Evolutionary conservation across 352 stramenopile species (phyloP), one percentile per base, ranked within the genome.

Genomic region (Pythium coloratum): DNA sequence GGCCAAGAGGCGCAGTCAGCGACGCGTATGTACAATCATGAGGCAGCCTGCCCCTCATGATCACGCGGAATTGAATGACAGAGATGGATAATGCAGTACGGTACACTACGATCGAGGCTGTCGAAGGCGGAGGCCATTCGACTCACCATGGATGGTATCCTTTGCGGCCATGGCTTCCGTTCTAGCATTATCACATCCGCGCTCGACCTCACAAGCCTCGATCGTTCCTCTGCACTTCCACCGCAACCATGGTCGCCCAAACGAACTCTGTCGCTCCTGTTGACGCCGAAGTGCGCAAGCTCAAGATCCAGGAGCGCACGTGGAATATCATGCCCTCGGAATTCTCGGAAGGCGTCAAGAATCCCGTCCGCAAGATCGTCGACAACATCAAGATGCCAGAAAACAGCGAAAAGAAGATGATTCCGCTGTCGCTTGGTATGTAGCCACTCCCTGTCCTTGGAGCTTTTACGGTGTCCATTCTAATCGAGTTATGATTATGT

Each of bases 351-450:
- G 66, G 76, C 20, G 84, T 72, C 47, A 61, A 73, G 13, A 99
- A 99, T 76, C 94, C 93, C 7, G 97, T 98, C 64, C 85, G 94
- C 30, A 91, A 94, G 50, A 97, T 98, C 67, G 91, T 99, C 10
- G 94, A 98, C 82, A 91, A 88, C 63, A 96, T 99, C 75, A 91
- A 98, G 76, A 94, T 90, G 47, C 86, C 84, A 14, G 70, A 88
- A 50, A 86, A 86, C 46, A 76, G 90, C 55, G 79, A 86, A 26
- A 98, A 98, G 73, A 72, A 86, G 58, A 78, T 96, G 55, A 98
- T 98, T 62, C 94, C 91, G 40, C 82, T 98, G 38, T 97, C 92
- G 46, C 82, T 98, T 53, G 93, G 79, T 88, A 51, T 14, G 86
- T 16, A 18, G 9, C 24, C 42, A 36, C 20, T 8, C 9, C 20